Percentiles rank a stretch among this genome's conserved stretches.
phyloP scores from a whole-genome alignment of 2,329 filamentous ascomycete species.

The Trichoderma sp. region DNA sequence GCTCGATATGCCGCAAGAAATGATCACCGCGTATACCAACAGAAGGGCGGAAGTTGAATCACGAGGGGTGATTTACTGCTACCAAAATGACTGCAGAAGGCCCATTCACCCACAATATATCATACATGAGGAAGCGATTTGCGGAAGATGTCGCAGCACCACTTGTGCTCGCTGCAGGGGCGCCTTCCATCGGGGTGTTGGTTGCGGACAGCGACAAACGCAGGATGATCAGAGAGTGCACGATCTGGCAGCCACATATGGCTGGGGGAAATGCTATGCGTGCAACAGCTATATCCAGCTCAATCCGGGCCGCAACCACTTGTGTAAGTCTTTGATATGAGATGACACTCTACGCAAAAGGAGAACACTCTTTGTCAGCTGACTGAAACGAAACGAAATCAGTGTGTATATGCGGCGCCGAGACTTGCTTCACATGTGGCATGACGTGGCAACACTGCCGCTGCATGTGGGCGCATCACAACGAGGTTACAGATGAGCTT shows the following conservation, averaged over 20 bases:
- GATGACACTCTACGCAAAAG: background rate
- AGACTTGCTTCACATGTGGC: background rate
- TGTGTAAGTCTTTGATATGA: conserved; percentile 45
- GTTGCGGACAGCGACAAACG: conserved; percentile 54
- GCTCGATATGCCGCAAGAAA: conserved; percentile 40
- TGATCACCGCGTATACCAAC: conserved; percentile 44
- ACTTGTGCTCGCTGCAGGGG: conserved; percentile 59
- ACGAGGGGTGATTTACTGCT: conserved; percentile 55
- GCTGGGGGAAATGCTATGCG: conserved; percentile 54
- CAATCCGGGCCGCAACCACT: conserved; percentile 55
- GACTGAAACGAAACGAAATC: background rate
- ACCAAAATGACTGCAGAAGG: conserved; percentile 44
- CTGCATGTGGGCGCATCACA: background rate
- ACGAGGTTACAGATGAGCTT: background rate
- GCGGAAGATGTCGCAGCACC: conserved; percentile 43
- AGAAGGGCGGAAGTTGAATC: conserved; percentile 56
- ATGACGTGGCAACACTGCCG: background rate
- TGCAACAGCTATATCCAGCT: conserved; percentile 55
- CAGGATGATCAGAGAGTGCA: conserved; percentile 44
- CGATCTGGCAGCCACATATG: conserved; percentile 43
- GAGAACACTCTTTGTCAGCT: background rate
- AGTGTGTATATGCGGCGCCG: background rate
- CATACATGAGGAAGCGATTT: conserved; percentile 42
- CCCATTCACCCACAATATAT: conserved; percentile 50
- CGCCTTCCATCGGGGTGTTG: conserved; percentile 44